These are phyloP conservation scores for Rhizopus delemar DNA, from an alignment of 371 early-diverging fungal species.

Conservation along the genomic window DNA sequence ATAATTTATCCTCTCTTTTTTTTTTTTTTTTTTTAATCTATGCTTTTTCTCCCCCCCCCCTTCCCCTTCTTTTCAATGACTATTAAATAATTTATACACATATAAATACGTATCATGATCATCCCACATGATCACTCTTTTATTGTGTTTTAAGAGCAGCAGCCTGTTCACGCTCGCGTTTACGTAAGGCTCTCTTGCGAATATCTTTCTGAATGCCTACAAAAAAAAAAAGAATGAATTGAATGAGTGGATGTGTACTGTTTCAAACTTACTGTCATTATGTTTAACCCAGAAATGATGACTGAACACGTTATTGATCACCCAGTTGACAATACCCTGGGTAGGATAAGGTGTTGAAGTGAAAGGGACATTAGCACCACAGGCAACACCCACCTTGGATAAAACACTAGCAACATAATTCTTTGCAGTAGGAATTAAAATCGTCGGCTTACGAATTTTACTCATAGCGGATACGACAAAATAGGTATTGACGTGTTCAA, in stretches of 20 bases:
- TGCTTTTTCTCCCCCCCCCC: background rate
- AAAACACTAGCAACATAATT: conserved; percentile 79
- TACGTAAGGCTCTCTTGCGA: conserved; percentile 75
- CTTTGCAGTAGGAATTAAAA: conserved; percentile 81
- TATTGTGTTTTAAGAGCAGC: conserved; percentile 24
- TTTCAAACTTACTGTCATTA: conserved; percentile 50
- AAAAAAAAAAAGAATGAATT: conserved; percentile 6
- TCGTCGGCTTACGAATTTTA: conserved; percentile 80
- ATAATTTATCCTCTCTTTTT: conserved; percentile 5
- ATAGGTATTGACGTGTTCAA: conserved; percentile 90
- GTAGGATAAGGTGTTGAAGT: conserved; percentile 80
- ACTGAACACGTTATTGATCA: conserved; percentile 64
- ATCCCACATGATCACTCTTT: background rate
- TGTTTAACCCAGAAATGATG: conserved; percentile 66
- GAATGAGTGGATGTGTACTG: background rate
- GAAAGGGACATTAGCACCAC: conserved; percentile 69
- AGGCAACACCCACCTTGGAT: conserved; percentile 72
- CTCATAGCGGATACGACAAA: conserved; percentile 93
- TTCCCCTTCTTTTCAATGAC: background rate
- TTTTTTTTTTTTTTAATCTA: background rate
- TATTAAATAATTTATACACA: background rate
- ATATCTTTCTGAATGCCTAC: conserved; percentile 63
- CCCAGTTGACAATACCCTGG: conserved; percentile 82
- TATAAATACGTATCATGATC: background rate
- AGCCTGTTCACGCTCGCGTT: conserved; percentile 65